Evolutionary conservation across 2,329 filamentous ascomycete genomes (phyloP).

Genomic region (Exophiala sideris): DNA sequence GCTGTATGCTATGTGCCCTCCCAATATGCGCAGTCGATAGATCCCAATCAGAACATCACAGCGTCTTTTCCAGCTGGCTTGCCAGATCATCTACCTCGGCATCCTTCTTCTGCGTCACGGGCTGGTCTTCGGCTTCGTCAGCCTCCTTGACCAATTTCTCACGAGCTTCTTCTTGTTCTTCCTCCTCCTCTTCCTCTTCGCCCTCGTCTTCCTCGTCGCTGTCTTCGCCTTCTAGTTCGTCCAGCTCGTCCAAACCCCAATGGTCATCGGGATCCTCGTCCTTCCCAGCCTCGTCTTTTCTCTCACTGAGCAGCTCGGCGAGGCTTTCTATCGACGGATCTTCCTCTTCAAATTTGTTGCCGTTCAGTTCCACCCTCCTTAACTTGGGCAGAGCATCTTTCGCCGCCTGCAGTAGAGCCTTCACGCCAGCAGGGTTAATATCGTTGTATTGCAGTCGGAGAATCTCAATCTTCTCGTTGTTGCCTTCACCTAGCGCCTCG

Average conservation of each 20-base stretch:
- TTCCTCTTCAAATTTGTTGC: slow-evolving; percentile 90
- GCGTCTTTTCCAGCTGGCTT: slow-evolving; percentile 69
- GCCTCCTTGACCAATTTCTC: slow-evolving; percentile 70
- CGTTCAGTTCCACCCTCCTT: slow-evolving; percentile 87
- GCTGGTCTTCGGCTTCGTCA: slow-evolving; percentile 60
- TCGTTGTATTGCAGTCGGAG: slow-evolving; percentile 92
- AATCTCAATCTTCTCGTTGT: slow-evolving; percentile 74
- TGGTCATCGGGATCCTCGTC: slow-evolving; percentile 69
- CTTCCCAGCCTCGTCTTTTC: slow-evolving; percentile 66
- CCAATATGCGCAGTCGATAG: not conserved
- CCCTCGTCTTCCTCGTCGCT: slow-evolving; percentile 68
- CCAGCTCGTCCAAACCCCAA: slow-evolving; percentile 82
- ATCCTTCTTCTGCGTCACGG: slow-evolving; percentile 69
- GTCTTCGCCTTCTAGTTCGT: slow-evolving; percentile 75
- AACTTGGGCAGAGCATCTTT: slow-evolving; percentile 68
- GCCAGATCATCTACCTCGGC: slow-evolving; percentile 80
- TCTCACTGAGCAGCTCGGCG: slow-evolving; percentile 67
- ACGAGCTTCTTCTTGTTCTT: slow-evolving; percentile 63
- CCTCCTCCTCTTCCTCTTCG: slow-evolving; percentile 65
- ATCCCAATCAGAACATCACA: slow-evolving; percentile 6
- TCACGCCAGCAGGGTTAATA: slow-evolving; percentile 73
- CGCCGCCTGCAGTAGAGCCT: slow-evolving; percentile 66
- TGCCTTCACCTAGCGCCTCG: slow-evolving; percentile 67
- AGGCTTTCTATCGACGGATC: slow-evolving; percentile 68
- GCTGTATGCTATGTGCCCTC: not conserved